phyloP scores from a whole-genome alignment of 176 grass and related monocot species.

The Raddia guianensis region DNA sequence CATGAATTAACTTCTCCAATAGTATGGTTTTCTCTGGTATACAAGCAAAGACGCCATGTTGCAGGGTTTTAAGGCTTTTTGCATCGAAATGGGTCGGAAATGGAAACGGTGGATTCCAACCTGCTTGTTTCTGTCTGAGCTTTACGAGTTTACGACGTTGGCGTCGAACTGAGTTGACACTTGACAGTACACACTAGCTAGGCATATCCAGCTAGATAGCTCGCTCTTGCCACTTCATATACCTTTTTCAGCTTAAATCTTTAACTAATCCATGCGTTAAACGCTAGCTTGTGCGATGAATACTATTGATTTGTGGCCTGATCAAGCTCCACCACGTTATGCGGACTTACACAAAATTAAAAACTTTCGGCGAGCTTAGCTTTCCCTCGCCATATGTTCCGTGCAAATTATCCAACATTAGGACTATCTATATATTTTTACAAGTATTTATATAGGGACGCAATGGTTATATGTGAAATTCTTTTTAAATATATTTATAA shows the following conservation, averaged over 20 bases:
- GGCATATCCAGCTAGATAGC: not conserved
- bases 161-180: not conserved
- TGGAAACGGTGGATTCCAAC: not conserved
- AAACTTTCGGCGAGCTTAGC: too few species aligned
- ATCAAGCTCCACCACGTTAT: not conserved
- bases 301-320: not conserved
- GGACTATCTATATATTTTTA: too few species aligned
- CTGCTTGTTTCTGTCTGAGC: not conserved
- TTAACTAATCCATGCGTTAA: not conserved
- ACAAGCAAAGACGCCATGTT: not conserved
- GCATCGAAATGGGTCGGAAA: not conserved
- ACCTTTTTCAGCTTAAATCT: not conserved
- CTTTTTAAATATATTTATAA: too few species aligned
- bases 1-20: too few species aligned
- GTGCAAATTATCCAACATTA: too few species aligned
- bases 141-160: not conserved
- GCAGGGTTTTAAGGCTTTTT: not conserved
- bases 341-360: too few species aligned
- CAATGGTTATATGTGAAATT: too few species aligned
- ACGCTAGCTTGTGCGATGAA: not conserved
- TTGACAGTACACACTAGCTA: not conserved
- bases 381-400: too few species aligned
- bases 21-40: not conserved
- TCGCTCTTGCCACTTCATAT: not conserved
- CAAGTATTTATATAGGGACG: too few species aligned